phyloP scores from a whole-genome alignment of 495 filamentous ascomycete genomes.

The Penicillium roqueforti region DNA sequence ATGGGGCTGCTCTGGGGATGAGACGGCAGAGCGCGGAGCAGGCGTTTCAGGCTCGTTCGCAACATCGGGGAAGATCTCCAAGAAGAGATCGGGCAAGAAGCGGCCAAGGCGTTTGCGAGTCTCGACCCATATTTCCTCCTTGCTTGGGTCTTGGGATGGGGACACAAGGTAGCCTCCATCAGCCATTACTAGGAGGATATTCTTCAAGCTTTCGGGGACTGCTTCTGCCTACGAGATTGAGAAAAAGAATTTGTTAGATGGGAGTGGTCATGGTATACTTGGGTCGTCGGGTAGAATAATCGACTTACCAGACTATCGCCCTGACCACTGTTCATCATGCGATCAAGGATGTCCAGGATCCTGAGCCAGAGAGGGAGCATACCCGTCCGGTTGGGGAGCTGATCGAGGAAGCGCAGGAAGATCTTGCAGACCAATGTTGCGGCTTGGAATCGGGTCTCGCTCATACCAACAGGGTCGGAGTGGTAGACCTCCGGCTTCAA shows the following conservation, averaged over 20 bases:
- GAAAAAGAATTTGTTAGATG: slow-evolving; percentile 10
- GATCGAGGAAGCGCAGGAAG: slow-evolving; percentile 88
- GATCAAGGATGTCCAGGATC: slow-evolving; percentile 92
- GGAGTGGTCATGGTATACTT: not conserved
- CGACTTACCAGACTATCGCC: slow-evolving; percentile 76
- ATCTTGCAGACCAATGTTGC: slow-evolving; percentile 90
- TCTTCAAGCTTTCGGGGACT: slow-evolving; percentile 92
- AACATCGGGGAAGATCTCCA: slow-evolving; percentile 45
- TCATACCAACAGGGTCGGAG: slow-evolving; percentile 89
- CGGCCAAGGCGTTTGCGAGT: slow-evolving; percentile 88
- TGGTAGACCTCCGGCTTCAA: slow-evolving; percentile 96
- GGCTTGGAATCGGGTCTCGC: slow-evolving; percentile 87
- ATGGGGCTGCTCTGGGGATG: slow-evolving; percentile 18
- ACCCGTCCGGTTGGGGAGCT: slow-evolving; percentile 79
- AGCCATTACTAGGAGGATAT: slow-evolving; percentile 93
- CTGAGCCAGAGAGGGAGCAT: slow-evolving; percentile 90
- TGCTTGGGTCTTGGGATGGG: slow-evolving; percentile 44
- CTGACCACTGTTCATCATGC: slow-evolving; percentile 94
- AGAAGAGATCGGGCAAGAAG: slow-evolving; percentile 75
- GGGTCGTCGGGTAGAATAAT: not conserved
- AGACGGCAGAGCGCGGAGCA: slow-evolving; percentile 15
- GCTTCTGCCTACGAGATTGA: slow-evolving; percentile 69
- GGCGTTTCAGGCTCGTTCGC: slow-evolving; percentile 25
- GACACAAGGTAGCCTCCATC: slow-evolving; percentile 81
- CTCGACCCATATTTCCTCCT: slow-evolving; percentile 50